Percentiles rank a stretch among this genome's conserved stretches.
These are phyloP conservation scores for Polygonum maritimum DNA, from an alignment of 148 eudicot genomes.

Conservation along the genomic window DNA sequence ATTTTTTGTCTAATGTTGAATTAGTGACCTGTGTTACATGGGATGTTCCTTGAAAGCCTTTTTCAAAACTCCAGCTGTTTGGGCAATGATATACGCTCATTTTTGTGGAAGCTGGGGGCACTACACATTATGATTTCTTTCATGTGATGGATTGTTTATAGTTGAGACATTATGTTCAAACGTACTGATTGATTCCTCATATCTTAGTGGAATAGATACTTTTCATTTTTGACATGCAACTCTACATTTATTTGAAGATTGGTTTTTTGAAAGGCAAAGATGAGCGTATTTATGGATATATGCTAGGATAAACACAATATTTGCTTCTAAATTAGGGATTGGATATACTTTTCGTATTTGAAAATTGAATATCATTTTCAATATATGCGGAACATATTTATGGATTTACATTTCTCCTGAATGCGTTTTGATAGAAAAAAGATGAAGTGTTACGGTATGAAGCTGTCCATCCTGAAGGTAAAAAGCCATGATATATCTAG, in stretches of 20 bases:
- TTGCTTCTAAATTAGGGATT: not conserved
- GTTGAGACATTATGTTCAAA: not conserved
- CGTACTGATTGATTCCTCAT: no score
- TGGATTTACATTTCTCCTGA: no score
- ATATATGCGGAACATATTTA: not conserved
- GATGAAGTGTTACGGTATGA: no score
- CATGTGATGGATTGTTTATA: not conserved
- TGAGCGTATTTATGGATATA: slow-evolving; percentile 82
- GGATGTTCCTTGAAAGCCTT: slow-evolving; percentile 91
- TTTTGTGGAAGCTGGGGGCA: slow-evolving; percentile 99
- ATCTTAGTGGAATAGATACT: not conserved
- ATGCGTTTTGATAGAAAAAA: no score
- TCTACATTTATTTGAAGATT: slow-evolving; percentile 70
- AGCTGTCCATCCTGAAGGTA: not conserved
- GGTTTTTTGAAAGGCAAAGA: slow-evolving; percentile 50
- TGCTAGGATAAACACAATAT: not conserved
- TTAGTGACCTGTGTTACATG: slow-evolving; percentile 3
- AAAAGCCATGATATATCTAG: no score
- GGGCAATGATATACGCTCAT: slow-evolving; percentile 99
- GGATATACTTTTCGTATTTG: not conserved
- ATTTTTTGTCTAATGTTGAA: not conserved
- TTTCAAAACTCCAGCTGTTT: slow-evolving; percentile 78
- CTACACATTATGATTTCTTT: slow-evolving; percentile 32
- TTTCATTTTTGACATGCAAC: slow-evolving; percentile 55
- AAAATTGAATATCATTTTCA: not conserved